These are phyloP conservation scores for Kodamaea laetipori DNA, from an alignment of 805 yeast genomes.

Conservation along the genomic window DNA sequence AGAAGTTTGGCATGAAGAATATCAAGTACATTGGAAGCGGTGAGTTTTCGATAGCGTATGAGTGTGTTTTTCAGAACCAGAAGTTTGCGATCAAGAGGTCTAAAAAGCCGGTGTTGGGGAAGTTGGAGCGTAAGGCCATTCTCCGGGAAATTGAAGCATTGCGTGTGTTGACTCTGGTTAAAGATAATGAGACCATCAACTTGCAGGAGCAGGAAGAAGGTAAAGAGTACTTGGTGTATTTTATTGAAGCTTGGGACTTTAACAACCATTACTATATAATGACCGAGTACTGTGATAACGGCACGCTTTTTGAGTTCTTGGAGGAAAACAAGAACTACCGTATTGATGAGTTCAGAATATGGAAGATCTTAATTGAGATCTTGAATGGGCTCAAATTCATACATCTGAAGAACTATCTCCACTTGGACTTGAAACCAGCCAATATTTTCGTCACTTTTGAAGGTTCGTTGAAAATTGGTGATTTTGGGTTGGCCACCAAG, in stretches of 20 bases:
- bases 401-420: constrained; percentile 73
- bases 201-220: constrained; percentile 56
- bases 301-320: constrained; percentile 79
- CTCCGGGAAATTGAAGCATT: constrained; percentile 79
- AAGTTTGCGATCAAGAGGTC: constrained; percentile 88
- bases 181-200: constrained; percentile 35
- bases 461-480: constrained; percentile 92
- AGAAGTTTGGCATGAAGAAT: constrained; percentile 54
- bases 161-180: constrained; percentile 42
- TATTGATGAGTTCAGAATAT: constrained; percentile 94
- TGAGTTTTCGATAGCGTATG: constrained; percentile 86
- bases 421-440: constrained; percentile 93
- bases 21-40: constrained; percentile 79
- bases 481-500: constrained; percentile 90
- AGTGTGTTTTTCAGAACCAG: constrained; percentile 66
- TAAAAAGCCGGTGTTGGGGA: constrained; percentile 57
- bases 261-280: constrained; percentile 78
- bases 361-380: constrained; percentile 91
- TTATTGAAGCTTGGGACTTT: constrained; percentile 84
- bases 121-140: constrained; percentile 59
- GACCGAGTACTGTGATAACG: constrained; percentile 96
- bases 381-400: constrained; percentile 77
- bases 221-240: constrained; percentile 73
- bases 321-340: constrained; percentile 72
- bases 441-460: constrained; percentile 93